Base-by-base conservation (phyloP, 2,329 filamentous ascomycete species). In the Ophiostoma populinum region DNA sequence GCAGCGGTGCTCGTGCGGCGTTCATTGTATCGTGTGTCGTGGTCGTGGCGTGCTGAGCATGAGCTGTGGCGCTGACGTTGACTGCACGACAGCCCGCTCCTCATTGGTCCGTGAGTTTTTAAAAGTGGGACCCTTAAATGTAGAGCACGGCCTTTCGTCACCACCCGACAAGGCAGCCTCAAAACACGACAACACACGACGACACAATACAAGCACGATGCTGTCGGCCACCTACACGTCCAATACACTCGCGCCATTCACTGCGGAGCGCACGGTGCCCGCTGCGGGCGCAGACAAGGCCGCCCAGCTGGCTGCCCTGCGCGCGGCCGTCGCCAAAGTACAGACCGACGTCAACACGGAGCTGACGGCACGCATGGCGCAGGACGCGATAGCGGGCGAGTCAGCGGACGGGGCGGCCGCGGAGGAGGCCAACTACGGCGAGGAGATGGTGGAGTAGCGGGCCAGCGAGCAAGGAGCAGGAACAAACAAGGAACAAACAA, bases 351-450 rank as follows among this genome's bases (percentile, higher is more conserved):
- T 86, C 51, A 87, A 87, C 55, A 59, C 57, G 42, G 74, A 80
- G 50, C 62, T 87, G 40, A 86, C 80, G 5, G 51, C 60, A 35
- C 70, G 75, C 38, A 86, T 86, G 80, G 77, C 76, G 24, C 65
- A 78, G 41, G 79, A 85, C 50, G 41, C 37, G 2, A 78, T 75
- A 49, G 57, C 55, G 7, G 56, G 32, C 13, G 13, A 58, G 12
- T 55, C 54, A 3, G 52, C 38, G 16, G 46, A 40, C 7, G 47
- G 61, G 8, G 64, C 71, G 40, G 70, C 75, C 40, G 65, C 67
- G 42, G 72, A 75, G 49, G 80, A 83, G 49, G 71, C 80, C 47
- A 79, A 85, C 50, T 92, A 93, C 51, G 85, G 83, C 32, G 85
- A 92, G 54, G 83, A 92, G 52, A 69, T 75, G 17, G 59, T 69